Evolutionary conservation across 2,329 filamentous ascomycete species (phyloP), one percentile per base, ranked within the genome.

Genomic region (Apiospora arundinis): DNA sequence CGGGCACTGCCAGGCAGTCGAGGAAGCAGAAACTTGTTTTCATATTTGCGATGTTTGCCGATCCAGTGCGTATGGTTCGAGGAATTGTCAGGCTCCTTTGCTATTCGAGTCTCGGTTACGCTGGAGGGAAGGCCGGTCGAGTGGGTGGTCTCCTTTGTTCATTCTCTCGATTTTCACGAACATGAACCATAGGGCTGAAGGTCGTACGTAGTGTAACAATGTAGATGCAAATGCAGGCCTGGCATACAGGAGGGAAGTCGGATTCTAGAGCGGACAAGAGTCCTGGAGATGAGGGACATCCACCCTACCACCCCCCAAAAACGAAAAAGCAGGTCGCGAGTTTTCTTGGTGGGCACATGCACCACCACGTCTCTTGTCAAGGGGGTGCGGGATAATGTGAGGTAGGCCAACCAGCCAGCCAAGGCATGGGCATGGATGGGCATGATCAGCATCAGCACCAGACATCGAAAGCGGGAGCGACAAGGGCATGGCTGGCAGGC

Each of bases 111-210:
- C 52, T 37, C 2, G 18, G 11, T 60, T 37, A 28, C 52, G 25
- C 52, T 37, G 52, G 16, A 60, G 16, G 28, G 52, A 60, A 21
- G 52, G 52, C 11, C 32, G 56, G 32, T 40, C 32, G 40, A 23
- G 56, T 63, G 56, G 56, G 32, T 63, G 56, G 40, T 32, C 11
- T 40, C 32, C 28, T 63, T 63, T 63, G 28, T 63, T 40, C 56
- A 32, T 37, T 40, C 14, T 63, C 56, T 40, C 28, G 28, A 11
- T 63, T 56, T 32, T n/a, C 32, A 21, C 56, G 9, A 63, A 32
- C 56, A 63, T 40, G 56, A 63, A 40, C 56, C 32, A 63, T 63
- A 63, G 56, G 56, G 56, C 56, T 63, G 56, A 63, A 40, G 56
- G 56, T 40, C 32, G 32, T n/a, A 63, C 56, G 32, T 63, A 63